phyloP scores from a whole-genome alignment of 1,284 basidiomycete genomes.

The Fistulinella cinereoalba region DNA sequence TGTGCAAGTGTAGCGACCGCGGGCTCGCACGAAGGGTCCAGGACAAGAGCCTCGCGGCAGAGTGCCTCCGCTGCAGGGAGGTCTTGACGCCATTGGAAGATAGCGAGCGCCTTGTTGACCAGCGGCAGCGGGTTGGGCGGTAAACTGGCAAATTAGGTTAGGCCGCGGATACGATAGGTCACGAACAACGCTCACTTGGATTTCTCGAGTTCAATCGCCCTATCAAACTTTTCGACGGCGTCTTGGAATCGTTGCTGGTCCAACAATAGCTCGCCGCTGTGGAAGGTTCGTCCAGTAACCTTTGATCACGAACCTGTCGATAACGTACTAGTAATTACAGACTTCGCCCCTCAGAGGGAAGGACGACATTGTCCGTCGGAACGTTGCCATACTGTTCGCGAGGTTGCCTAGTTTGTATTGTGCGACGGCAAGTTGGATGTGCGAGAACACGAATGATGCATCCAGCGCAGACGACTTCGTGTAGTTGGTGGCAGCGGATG shows the following conservation, averaged over 20 bases:
- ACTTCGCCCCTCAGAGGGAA: constrained; percentile 87
- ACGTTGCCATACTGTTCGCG: constrained; percentile 83
- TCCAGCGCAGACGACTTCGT: constrained; percentile 85
- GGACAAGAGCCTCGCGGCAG: constrained; percentile 83
- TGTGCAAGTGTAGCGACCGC: constrained; percentile 96
- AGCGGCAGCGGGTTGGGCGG: constrained; percentile 87
- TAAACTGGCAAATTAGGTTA: constrained; percentile 36
- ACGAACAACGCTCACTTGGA: constrained; percentile 49
- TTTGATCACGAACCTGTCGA: neutral
- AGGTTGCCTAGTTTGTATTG: constrained; percentile 89
- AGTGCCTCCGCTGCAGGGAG: constrained; percentile 78
- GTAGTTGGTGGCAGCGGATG: constrained; percentile 87
- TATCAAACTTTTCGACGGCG: constrained; percentile 94
- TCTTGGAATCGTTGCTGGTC: constrained; percentile 92
- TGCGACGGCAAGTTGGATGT: constrained; percentile 96
- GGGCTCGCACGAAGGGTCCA: constrained; percentile 94
- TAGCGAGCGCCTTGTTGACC: constrained; percentile 95
- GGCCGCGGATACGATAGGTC: neutral
- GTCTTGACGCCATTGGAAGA: constrained; percentile 97
- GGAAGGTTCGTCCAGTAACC: constrained; percentile 9
- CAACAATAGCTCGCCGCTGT: constrained; percentile 90
- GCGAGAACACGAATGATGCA: constrained; percentile 85
- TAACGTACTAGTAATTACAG: constrained; percentile 83
- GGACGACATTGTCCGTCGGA: constrained; percentile 75
- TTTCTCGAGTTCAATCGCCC: constrained; percentile 87